These are phyloP conservation scores for Arthroderma sp. DNA, from an alignment of 2,329 filamentous ascomycete species.

Conservation along the genomic window DNA sequence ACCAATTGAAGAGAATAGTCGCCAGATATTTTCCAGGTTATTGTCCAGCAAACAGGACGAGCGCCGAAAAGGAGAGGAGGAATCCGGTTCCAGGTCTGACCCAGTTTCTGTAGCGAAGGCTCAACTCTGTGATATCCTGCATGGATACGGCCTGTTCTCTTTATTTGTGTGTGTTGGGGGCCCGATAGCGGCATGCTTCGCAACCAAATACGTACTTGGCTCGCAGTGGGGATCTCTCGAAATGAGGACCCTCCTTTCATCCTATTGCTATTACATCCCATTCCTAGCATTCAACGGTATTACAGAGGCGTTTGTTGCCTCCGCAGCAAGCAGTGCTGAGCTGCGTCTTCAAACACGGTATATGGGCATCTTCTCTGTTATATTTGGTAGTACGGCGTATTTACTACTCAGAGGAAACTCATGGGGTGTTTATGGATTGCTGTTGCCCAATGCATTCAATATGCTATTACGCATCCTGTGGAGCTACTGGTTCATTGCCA, in stretches of 20 bases:
- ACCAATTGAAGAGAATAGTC: constrained; percentile 84
- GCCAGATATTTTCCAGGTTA: constrained; percentile 76
- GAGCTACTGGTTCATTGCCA: constrained; percentile 59
- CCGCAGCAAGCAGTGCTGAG: constrained; percentile 62
- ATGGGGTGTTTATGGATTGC: constrained; percentile 65
- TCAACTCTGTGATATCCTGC: constrained; percentile 43
- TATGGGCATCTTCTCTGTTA: constrained; percentile 71
- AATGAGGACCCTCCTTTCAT: constrained; percentile 59
- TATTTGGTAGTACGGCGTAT: constrained; percentile 63
- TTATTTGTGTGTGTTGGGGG: constrained; percentile 56
- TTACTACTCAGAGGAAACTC: constrained; percentile 56
- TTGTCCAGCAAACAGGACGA: constrained; percentile 36
- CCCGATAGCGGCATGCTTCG: constrained; percentile 58
- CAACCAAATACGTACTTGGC: constrained; percentile 65
- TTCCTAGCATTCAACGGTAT: constrained; percentile 85
- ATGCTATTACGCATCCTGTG: constrained; percentile 76
- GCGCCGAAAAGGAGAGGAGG: constrained; percentile 8
- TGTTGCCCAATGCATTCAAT: constrained; percentile 78
- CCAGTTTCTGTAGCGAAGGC: constrained; percentile 17
- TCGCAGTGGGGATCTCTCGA: constrained; percentile 60
- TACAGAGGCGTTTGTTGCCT: constrained; percentile 82
- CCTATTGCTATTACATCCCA: constrained; percentile 87
- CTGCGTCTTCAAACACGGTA: constrained; percentile 65
- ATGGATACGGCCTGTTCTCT: constrained; percentile 61
- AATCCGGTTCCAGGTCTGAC: constrained; percentile 7